Conservation (phyloP, 495 filamentous ascomycete genomes). For the Lophiostoma macrostomum region DNA sequence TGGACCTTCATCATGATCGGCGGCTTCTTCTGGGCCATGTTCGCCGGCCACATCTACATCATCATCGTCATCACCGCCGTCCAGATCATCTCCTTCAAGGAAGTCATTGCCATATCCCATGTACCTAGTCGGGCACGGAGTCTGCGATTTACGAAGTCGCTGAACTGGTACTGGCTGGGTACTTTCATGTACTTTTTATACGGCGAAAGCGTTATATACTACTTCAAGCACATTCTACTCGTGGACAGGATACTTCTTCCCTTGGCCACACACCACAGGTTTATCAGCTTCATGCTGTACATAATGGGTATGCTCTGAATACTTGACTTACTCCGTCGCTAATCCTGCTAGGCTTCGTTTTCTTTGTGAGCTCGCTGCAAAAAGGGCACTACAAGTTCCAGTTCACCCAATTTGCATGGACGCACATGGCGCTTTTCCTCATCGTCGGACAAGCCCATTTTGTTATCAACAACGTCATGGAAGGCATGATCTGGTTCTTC, state of each 20-base stretch:
- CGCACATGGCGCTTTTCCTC: conserved; percentile 96
- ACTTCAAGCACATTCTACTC: conserved; percentile 96
- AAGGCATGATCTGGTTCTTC: conserved; percentile 99
- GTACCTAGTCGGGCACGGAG: conserved; percentile 88
- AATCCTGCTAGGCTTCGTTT: conserved; percentile 75
- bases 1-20: conserved; percentile 99
- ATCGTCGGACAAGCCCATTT: conserved; percentile 99
- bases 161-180: conserved; percentile 99
- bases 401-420: conserved; percentile 99
- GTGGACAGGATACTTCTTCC: conserved; percentile 92
- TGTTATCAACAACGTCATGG: conserved; percentile 99
- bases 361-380: conserved; percentile 95
- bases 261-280: conserved; percentile 94
- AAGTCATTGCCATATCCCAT: conserved; percentile 97
- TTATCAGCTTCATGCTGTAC: conserved; percentile 97
- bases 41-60: conserved; percentile 95
- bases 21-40: conserved; percentile 84
- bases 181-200: conserved; percentile 99
- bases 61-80: conserved; percentile 86
- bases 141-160: conserved; percentile 85
- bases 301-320: conserved; percentile 69
- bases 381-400: conserved; percentile 96
- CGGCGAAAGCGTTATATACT: conserved; percentile 98
- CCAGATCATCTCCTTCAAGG: conserved; percentile 97
- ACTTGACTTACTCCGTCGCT: neutral